Conservation (phyloP, 176 grass and related monocot genomes). For the Luzula sylvatica region DNA sequence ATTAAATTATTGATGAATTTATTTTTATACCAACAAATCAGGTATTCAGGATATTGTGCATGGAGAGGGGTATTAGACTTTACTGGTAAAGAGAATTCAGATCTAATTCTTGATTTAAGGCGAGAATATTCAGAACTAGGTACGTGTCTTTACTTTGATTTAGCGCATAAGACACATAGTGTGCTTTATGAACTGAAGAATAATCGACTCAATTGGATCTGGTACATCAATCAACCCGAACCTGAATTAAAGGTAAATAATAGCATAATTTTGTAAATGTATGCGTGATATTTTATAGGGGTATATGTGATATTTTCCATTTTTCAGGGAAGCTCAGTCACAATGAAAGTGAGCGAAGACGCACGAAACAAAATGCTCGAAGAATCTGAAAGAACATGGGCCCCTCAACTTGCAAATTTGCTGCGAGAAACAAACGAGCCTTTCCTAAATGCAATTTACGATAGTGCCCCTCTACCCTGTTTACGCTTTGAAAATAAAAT, state of each 20-base stretch:
- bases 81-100: constrained; percentile 46
- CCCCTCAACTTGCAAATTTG: constrained; percentile 50
- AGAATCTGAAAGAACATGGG: constrained; percentile 50
- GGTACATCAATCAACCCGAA: constrained; percentile 74
- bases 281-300: background rate
- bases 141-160: constrained; percentile 74
- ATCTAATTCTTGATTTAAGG: constrained; percentile 30
- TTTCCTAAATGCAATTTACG: constrained; percentile 81
- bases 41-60: constrained; percentile 70
- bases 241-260: constrained; percentile 44
- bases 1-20: background rate
- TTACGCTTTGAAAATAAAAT: constrained; percentile 40
- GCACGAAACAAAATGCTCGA: constrained; percentile 44
- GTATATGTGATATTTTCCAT: background rate
- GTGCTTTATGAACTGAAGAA: constrained; percentile 73
- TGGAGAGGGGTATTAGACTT: constrained; percentile 85
- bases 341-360: constrained; percentile 40
- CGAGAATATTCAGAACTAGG: constrained; percentile 61
- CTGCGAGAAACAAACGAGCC: constrained; percentile 47
- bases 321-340: constrained; percentile 52
- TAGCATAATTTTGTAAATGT: background rate
- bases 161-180: constrained; percentile 51
- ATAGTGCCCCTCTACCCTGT: constrained; percentile 39
- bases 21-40: constrained; percentile 7
- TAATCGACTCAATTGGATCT: constrained; percentile 75